Conservation (phyloP, 805 yeast species). For the Ogataea wickerhamii region DNA sequence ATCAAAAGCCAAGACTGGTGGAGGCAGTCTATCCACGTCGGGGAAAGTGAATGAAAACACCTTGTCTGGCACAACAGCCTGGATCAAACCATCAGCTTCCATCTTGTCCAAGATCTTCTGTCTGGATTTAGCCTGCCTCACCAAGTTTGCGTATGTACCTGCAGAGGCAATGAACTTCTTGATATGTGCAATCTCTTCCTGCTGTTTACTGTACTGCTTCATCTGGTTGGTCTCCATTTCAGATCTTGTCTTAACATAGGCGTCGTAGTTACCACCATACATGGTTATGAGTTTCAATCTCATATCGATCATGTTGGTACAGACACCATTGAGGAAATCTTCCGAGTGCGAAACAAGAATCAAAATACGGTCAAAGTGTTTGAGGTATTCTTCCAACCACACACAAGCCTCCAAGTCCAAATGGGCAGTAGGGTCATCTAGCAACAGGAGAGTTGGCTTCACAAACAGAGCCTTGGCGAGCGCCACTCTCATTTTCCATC, state of each 20-base stretch:
- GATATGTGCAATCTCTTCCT: constrained; percentile 97
- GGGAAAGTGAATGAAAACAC: constrained; percentile 94
- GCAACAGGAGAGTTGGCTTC: constrained; percentile 88
- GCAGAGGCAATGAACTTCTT: constrained; percentile 99
- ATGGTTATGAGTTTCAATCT: constrained; percentile 67
- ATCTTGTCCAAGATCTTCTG: constrained; percentile 99
- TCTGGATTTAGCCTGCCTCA: constrained; percentile 97
- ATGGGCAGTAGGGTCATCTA: constrained; percentile 99
- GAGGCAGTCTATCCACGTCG: constrained; percentile 94
- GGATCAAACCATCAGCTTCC: constrained; percentile 98
- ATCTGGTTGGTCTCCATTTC: constrained; percentile 96
- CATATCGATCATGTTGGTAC: constrained; percentile 98
- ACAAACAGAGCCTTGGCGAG: constrained; percentile 96
- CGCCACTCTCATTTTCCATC: constrained; percentile 99
- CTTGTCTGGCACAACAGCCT: constrained; percentile 88
- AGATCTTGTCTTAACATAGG: constrained; percentile 88
- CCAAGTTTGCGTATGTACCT: constrained; percentile 99
- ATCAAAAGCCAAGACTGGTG: constrained; percentile 96
- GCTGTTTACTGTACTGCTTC: constrained; percentile 96
- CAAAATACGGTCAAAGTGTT: constrained; percentile 88
- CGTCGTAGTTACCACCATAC: constrained; percentile 98
- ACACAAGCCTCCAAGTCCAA: constrained; percentile 99
- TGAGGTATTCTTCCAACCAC: constrained; percentile 97
- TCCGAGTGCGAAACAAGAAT: constrained; percentile 96
- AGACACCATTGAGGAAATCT: constrained; percentile 99